Conservation (phyloP, 1,284 basidiomycete genomes). For the Calocybe gambosa region DNA sequence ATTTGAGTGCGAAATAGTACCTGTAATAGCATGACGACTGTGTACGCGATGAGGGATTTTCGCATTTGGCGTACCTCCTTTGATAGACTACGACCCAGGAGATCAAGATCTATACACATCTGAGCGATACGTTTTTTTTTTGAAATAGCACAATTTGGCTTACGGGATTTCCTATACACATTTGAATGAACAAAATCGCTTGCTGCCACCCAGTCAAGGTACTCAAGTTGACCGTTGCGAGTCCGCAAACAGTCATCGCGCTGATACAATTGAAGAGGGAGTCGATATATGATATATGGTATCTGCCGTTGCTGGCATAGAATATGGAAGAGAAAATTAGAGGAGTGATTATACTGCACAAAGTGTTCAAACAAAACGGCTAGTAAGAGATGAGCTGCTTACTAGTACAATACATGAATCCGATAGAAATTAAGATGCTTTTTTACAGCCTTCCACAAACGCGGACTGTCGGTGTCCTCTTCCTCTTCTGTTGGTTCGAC, state of each 20-base stretch:
- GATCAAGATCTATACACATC: conserved; percentile 47
- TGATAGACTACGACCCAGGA: conserved; percentile 71
- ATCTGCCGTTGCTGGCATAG: conserved; percentile 66
- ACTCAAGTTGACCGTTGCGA: conserved; percentile 71
- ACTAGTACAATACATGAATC: conserved; percentile 44
- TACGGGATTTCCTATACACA: conserved; percentile 70
- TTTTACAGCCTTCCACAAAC: conserved; percentile 25
- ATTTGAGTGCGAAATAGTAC: conserved; percentile 71
- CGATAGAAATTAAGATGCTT: conserved; percentile 69
- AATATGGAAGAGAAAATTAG: conserved; percentile 69
- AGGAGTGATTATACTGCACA: conserved; percentile 63
- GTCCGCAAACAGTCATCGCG: conserved; percentile 75
- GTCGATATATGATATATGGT: conserved; percentile 66
- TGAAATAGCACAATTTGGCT: conserved; percentile 23
- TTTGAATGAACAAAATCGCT: conserved; percentile 63
- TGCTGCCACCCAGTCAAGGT: conserved; percentile 74
- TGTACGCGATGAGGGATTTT: conserved; percentile 7
- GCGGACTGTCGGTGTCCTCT: conserved; percentile 14
- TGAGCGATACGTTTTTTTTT: conserved; percentile 4
- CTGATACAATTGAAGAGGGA: conserved; percentile 71
- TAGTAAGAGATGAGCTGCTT: conserved; percentile 13
- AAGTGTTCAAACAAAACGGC: conserved; percentile 1
- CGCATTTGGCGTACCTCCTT: conserved; percentile 42
- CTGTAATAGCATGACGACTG: conserved; percentile 29
- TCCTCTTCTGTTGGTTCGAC: conserved; percentile 10